Evolutionary conservation across 2,329 filamentous ascomycete species (phyloP), one percentile per base, ranked within the genome.

Genomic region (Cercospora sp.): DNA sequence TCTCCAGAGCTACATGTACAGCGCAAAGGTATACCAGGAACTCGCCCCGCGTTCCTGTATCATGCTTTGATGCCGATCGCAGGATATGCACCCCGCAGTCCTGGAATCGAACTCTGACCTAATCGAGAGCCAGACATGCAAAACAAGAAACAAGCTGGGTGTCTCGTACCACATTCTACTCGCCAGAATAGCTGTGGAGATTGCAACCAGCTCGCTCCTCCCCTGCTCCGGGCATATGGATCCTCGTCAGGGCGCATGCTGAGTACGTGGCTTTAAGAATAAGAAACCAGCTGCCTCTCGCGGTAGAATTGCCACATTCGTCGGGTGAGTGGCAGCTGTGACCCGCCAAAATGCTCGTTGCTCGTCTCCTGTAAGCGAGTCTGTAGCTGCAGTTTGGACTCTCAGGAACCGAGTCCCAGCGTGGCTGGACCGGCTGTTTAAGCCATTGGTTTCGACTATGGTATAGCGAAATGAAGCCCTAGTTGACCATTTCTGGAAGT

Each of bases 131-230:
- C 20, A 31, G 16, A 63, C 16, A 16, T n/a, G 48, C 48, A 6
- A 31, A 18, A 55, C 45, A 63, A 63, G 61, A 63, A 63, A 28
- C 61, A 63, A 62, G 30, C 8, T 31, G 62, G 8, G 12, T 36
- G 30, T 23, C 60, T 12, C 13, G 26, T 62, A 48, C 33, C 33
- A 31, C 60, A 20, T 31, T 28, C 51, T 10, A 12, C 42, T 62
- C 36, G 60, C 20, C 33, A 23, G 12, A 18, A 1, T 3, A 8
- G 42, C 40, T 18, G 40, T 48, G 42, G 40, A 62, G 33, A 59
- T 36, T 59, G n/a, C 55, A 36, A 36, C 30, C 55, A 59, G 30
- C 18, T 12, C 18, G 2, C 16, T 36, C 55, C 18, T 13, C 3
- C 31, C 55, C 18, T 36, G 55, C 13, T 36, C 30, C 55, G 55